These are phyloP conservation scores for Drechslerella dactyloides DNA, from an alignment of 2,329 filamentous ascomycete genomes.

Conservation along the genomic window DNA sequence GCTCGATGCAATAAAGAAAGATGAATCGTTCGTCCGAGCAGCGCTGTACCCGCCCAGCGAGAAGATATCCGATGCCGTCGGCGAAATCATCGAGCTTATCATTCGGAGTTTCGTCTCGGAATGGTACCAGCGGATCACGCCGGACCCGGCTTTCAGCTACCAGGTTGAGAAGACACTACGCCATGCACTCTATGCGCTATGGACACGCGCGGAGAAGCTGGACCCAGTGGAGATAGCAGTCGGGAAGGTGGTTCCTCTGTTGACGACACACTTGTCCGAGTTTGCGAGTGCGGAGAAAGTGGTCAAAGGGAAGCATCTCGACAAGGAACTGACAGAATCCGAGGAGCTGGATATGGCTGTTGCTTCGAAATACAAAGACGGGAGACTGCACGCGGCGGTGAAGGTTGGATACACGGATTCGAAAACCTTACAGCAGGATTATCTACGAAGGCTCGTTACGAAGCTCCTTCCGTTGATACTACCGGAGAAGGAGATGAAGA, in stretches of 20 bases:
- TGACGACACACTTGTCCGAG: slow-evolving; percentile 86
- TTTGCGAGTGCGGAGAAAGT: slow-evolving; percentile 88
- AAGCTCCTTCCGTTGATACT: slow-evolving; percentile 76
- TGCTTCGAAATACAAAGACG: slow-evolving; percentile 89
- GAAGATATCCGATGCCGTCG: slow-evolving; percentile 78
- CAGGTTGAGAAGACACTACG: slow-evolving; percentile 84
- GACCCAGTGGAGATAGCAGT: slow-evolving; percentile 86
- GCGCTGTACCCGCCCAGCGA: slow-evolving; percentile 78
- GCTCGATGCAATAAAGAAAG: slow-evolving; percentile 46
- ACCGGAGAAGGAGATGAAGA: slow-evolving; percentile 75
- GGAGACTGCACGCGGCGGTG: slow-evolving; percentile 84
- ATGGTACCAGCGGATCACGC: slow-evolving; percentile 89
- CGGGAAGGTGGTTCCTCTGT: slow-evolving; percentile 80
- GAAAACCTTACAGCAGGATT: slow-evolving; percentile 83
- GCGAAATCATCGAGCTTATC: slow-evolving; percentile 77
- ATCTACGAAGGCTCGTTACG: slow-evolving; percentile 77
- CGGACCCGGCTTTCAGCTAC: slow-evolving; percentile 77
- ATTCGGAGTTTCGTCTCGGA: slow-evolving; percentile 82
- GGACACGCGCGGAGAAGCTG: slow-evolving; percentile 73
- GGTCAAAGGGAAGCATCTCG: slow-evolving; percentile 85
- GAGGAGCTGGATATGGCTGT: slow-evolving; percentile 95
- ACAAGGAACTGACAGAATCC: slow-evolving; percentile 88
- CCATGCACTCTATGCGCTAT: slow-evolving; percentile 72
- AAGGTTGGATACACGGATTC: slow-evolving; percentile 82
- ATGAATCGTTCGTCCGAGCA: slow-evolving; percentile 51